phyloP scores from a whole-genome alignment of 306 rosid genomes.

The Quercus suber region DNA sequence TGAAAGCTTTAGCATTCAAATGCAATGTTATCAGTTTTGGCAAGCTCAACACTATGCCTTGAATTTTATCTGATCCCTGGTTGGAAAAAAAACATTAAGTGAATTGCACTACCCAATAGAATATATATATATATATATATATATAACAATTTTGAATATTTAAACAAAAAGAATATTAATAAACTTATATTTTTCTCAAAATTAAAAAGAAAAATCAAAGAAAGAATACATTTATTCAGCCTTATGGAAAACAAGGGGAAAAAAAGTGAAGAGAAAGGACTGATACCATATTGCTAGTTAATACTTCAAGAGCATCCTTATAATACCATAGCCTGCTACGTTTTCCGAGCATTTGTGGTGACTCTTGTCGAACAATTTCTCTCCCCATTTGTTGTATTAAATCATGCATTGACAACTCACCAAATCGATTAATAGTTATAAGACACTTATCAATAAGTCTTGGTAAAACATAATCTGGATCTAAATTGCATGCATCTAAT shows the following conservation, averaged over 20 bases:
- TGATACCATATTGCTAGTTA: not conserved
- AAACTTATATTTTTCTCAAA: too few relatives aligned
- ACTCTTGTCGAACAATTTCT: conserved; percentile 25
- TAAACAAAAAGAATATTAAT: too few relatives aligned
- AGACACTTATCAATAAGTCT: conserved; percentile 3
- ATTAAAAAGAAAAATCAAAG: too few relatives aligned
- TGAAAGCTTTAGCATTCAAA: conserved; percentile 9
- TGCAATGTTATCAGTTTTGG: conserved; percentile 28
- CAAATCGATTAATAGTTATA: not conserved
- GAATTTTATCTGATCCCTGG: conserved; percentile 28
- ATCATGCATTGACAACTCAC: conserved; percentile 13
- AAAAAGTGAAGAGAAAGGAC: not conserved
- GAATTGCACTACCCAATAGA: not conserved
- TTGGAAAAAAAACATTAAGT: not conserved
- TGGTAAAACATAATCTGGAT: not conserved
- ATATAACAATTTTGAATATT: too few relatives aligned
- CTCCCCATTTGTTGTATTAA: conserved; percentile 11
- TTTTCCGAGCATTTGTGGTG: not conserved
- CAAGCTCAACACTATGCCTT: conserved; percentile 29
- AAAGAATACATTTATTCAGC: too few relatives aligned
- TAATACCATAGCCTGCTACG: conserved; percentile 25
- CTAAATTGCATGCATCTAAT: not conserved
- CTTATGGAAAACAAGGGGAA: not conserved
- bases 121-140: too few relatives aligned
- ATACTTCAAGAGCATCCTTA: conserved; percentile 10